Conservation (phyloP, 768 basidiomycete species). For the Leccinum variicolor region DNA sequence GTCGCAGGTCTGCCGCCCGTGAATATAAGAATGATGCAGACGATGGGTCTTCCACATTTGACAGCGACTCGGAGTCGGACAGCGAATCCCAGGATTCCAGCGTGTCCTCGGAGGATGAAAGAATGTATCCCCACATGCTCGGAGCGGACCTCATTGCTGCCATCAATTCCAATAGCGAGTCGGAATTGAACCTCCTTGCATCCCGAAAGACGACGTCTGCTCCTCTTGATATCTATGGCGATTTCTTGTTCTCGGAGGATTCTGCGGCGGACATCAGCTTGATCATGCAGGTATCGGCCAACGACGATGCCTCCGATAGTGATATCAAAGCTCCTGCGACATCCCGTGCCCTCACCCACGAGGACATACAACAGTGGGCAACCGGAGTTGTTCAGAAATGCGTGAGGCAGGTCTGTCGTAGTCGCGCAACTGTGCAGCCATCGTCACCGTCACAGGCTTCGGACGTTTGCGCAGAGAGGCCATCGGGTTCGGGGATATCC, state of each 20-base stretch:
- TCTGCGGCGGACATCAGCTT: constrained; percentile 21
- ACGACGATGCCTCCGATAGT: constrained; percentile 5
- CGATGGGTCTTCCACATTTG: constrained; percentile 11
- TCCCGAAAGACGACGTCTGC: background rate
- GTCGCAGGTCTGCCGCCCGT: constrained; percentile 7
- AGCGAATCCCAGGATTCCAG: constrained; percentile 19
- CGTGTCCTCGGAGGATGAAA: constrained; percentile 18
- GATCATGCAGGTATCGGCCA: constrained; percentile 19
- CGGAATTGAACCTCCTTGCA: constrained; percentile 14
- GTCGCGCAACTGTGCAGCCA: constrained; percentile 8
- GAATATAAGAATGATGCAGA: background rate
- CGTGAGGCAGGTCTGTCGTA: constrained; percentile 13
- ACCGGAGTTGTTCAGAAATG: constrained; percentile 26
- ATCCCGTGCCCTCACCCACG: constrained; percentile 15
- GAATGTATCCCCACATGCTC: constrained; percentile 23
- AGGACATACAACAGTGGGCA: constrained; percentile 26
- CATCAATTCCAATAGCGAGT: constrained; percentile 26
- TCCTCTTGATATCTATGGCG: constrained; percentile 4
- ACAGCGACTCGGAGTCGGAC: constrained; percentile 16
- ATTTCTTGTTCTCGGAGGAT: constrained; percentile 12
- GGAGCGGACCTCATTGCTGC: constrained; percentile 28
- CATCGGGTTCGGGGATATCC: constrained; percentile 17
- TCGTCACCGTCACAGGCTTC: constrained; percentile 25
- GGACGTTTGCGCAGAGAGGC: constrained; percentile 27
- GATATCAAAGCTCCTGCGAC: constrained; percentile 9